phyloP scores from a whole-genome alignment of 441 rosid species.

The Erysimum pusillum region DNA sequence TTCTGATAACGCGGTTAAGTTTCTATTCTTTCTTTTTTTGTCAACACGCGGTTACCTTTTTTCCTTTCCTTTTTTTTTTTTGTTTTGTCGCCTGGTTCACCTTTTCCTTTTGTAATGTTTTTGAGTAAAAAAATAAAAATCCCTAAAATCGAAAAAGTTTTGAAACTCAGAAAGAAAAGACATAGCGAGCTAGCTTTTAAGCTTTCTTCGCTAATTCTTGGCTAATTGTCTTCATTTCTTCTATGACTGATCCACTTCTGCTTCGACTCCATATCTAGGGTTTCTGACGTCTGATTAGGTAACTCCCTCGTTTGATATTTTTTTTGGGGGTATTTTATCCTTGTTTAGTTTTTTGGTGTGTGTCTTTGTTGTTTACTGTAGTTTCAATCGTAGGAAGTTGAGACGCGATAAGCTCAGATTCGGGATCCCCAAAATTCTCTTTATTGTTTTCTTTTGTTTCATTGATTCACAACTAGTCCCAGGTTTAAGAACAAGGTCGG shows the following conservation, averaged over 20 bases:
- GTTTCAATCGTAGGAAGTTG: slow-evolving; percentile 18
- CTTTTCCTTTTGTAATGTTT: slow-evolving; percentile 38
- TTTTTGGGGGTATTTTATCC: neutral
- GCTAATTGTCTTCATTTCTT: slow-evolving; percentile 12
- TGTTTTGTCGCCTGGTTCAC: slow-evolving; percentile 20
- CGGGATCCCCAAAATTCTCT: slow-evolving; percentile 22
- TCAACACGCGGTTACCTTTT: slow-evolving; percentile 13
- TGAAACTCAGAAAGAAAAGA: slow-evolving; percentile 29
- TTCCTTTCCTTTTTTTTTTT: neutral
- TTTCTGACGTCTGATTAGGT: slow-evolving; percentile 32
- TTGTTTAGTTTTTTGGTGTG: neutral
- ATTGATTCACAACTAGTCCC: slow-evolving; percentile 3
- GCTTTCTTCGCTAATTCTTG: slow-evolving; percentile 22
- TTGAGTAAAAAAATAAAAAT: slow-evolving; percentile 15
- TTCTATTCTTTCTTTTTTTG: neutral
- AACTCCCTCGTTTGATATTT: slow-evolving; percentile 22
- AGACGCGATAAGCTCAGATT: slow-evolving; percentile 39
- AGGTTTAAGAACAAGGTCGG: neutral
- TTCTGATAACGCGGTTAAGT: slow-evolving; percentile 14
- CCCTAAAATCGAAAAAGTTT: slow-evolving; percentile 31
- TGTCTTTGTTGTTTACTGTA: slow-evolving; percentile 22
- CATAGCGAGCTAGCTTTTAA: slow-evolving; percentile 10
- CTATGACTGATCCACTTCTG: slow-evolving; percentile 44
- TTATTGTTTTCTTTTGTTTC: neutral
- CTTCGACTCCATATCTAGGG: slow-evolving; percentile 35